phyloP scores from a whole-genome alignment of 2,329 filamentous ascomycete genomes.

The Kalaharituber pfeilii region DNA sequence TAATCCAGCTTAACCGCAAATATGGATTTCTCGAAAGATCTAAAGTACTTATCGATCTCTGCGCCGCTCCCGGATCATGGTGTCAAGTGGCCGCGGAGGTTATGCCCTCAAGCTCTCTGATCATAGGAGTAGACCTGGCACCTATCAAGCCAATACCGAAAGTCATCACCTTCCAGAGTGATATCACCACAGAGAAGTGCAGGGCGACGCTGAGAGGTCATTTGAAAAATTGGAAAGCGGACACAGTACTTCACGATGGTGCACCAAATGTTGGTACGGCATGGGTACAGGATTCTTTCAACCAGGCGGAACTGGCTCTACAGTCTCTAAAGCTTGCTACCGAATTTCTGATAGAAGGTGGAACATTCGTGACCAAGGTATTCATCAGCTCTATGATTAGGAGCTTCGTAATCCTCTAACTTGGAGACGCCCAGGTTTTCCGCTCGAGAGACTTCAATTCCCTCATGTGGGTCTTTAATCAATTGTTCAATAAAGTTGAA shows the following conservation, averaged over 20 bases:
- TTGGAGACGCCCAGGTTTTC: conserved; percentile 41
- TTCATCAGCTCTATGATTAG: too few species aligned
- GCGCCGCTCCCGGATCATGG: conserved; percentile 90
- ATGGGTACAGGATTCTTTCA: conserved; percentile 97
- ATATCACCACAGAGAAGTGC: conserved; percentile 95
- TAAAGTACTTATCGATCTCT: conserved; percentile 91
- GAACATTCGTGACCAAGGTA: conserved; percentile 92
- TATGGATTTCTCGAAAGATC: conserved; percentile 96
- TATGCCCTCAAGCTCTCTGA: conserved; percentile 79
- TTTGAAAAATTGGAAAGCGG: conserved; percentile 89
- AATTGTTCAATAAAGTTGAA: conserved; percentile 86
- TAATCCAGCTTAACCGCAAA: conserved; percentile 97
- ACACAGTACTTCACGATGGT: conserved; percentile 89
- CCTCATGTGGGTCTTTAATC: conserved; percentile 91
- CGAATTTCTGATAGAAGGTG: conserved; percentile 76
- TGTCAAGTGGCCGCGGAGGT: conserved; percentile 90
- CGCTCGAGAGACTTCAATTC: conserved; percentile 93
- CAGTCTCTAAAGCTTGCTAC: conserved; percentile 86
- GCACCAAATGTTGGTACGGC: conserved; percentile 95
- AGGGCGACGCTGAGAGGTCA: conserved; percentile 75
- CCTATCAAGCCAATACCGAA: conserved; percentile 92
- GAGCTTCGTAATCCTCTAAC: too few species aligned
- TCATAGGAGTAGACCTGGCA: conserved; percentile 82
- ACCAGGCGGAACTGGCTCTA: conserved; percentile 80
- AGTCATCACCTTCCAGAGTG: conserved; percentile 89